Conservation (phyloP, 352 stramenopile species). For the Halophytophthora batemanensis region DNA sequence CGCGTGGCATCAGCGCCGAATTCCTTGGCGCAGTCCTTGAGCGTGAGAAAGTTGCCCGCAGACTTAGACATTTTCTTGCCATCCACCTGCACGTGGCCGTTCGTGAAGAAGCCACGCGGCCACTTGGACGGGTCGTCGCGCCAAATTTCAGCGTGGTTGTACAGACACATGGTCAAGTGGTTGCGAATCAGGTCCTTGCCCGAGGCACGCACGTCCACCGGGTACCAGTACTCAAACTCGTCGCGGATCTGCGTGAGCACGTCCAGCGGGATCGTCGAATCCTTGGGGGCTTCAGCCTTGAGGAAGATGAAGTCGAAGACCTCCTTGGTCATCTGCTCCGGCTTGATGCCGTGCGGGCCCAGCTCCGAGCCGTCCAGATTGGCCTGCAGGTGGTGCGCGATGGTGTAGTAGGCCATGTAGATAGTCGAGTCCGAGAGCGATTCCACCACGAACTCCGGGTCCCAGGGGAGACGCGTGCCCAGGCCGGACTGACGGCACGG, state of each 20-base stretch:
- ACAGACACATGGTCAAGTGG: constrained; percentile 99
- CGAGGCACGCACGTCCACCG: constrained; percentile 97
- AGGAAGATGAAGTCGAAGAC: constrained; percentile 99
- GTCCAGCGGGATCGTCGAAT: constrained; percentile 86
- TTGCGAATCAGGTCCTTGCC: constrained; percentile 97
- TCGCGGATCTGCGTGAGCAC: constrained; percentile 92
- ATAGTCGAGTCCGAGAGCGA: constrained; percentile 99
- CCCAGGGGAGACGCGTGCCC: constrained; percentile 96
- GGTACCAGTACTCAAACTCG: constrained; percentile 99
- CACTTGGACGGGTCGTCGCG: constrained; percentile 96
- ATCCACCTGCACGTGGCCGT: constrained; percentile 97
- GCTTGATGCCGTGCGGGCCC: constrained; percentile 82
- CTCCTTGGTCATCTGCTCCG: constrained; percentile 91
- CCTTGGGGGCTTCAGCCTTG: constrained; percentile 74
- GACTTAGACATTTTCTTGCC: constrained; percentile 99
- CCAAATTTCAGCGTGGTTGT: constrained; percentile 99
- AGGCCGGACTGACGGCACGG: constrained; percentile 98
- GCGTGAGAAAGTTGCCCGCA: constrained; percentile 99
- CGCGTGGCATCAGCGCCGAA: constrained; percentile 96
- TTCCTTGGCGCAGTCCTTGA: constrained; percentile 95
- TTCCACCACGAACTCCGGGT: constrained; percentile 98
- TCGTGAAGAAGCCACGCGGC: constrained; percentile 98
- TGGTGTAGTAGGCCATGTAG: constrained; percentile 99
- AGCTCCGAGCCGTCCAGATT: constrained; percentile 93
- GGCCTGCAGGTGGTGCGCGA: constrained; percentile 96